Evolutionary conservation across 495 filamentous ascomycete species (phyloP), one percentile per base, ranked within the genome.

Genomic region (Sporormia fimetaria): DNA sequence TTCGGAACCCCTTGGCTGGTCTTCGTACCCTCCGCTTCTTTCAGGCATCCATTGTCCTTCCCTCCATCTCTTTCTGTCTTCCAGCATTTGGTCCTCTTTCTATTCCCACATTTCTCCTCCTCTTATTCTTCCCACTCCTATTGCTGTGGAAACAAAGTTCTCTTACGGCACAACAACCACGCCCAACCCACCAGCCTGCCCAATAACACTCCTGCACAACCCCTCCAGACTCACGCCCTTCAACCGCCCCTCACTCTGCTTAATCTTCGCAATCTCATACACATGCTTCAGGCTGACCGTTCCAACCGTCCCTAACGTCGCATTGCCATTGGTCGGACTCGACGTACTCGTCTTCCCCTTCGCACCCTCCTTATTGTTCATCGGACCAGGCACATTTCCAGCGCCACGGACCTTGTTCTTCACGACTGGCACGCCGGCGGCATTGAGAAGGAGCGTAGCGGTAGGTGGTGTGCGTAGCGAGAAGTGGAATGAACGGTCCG

Each of bases 261-360:
- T 99, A 63, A 96, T 93, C 68, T 83, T 81, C 55, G 90, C 90
- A 61, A 99, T 99, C 69, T 96, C 88, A 58, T 88, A 95, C 33
- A 99, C 65, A 64, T 99, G 90, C 69, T 99, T 99, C 55, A 99
- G 67, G 44, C 81, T 87, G 27, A 96, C 70, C 10, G 72, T 74
- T 40, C 92, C 90, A 27, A 87, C 74, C 24, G 63, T 74, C 54
- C 90, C 84, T 42, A 80, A 16, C 74, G n/a, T 81, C 82, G 9
- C 82, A 79, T 21, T 74, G 75, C 63, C 73, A 45, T 28, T 41
- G n/a, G 56, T 49, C 32, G 52, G 52, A 4, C 20, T 40, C 21
- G 21, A 24, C 26, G 17, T 25, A 33, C 43, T 54, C 46, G n/a
- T 40, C 49, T 52, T 47, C 37, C 33, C 51, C 51, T 29, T 40